phyloP scores from a whole-genome alignment of 495 filamentous ascomycete species.

The Usnea hakonensis region DNA sequence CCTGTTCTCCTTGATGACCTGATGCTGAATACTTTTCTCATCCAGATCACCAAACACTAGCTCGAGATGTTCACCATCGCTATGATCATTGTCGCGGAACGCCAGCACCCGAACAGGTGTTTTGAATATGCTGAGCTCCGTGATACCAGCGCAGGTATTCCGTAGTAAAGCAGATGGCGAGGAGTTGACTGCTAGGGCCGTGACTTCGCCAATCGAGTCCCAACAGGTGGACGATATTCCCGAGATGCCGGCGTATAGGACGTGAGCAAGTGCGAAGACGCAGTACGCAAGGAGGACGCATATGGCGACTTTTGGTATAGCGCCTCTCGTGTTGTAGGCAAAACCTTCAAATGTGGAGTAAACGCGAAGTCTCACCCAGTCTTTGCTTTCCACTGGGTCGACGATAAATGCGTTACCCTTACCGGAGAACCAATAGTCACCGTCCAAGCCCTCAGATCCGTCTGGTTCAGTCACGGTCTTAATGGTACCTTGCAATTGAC shows the following conservation, averaged over 20 bases:
- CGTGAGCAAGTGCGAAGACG: conserved; percentile 6
- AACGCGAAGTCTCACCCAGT: conserved; percentile 17
- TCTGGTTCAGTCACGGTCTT: neutral
- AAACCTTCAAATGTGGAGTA: conserved; percentile 15
- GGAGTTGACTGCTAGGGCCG: conserved; percentile 19
- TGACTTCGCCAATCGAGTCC: conserved; percentile 21
- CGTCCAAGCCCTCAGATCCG: conserved; percentile 3
- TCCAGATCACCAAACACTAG: conserved; percentile 19
- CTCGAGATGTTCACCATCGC: conserved; percentile 19
- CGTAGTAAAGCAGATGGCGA: conserved; percentile 11
- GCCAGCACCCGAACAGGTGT: conserved; percentile 15
- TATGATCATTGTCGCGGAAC: conserved; percentile 5
- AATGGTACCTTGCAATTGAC: conserved; percentile 12
- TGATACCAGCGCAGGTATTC: conserved; percentile 22
- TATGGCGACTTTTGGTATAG: conserved; percentile 14
- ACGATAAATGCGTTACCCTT: conserved; percentile 17
- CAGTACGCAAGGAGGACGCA: conserved; percentile 16
- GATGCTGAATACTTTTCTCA: conserved; percentile 3
- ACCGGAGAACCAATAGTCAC: conserved; percentile 14
- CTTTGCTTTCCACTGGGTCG: conserved; percentile 10
- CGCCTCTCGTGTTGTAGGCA: conserved; percentile 13
- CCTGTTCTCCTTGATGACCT: conserved; percentile 15
- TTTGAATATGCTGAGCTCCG: conserved; percentile 19
- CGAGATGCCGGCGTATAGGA: conserved; percentile 14
- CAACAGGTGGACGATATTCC: conserved; percentile 18